Evolutionary conservation across 2,329 filamentous ascomycete species (phyloP), one percentile per base, ranked within the genome.

Genomic region (Rhynchosporium secalis): DNA sequence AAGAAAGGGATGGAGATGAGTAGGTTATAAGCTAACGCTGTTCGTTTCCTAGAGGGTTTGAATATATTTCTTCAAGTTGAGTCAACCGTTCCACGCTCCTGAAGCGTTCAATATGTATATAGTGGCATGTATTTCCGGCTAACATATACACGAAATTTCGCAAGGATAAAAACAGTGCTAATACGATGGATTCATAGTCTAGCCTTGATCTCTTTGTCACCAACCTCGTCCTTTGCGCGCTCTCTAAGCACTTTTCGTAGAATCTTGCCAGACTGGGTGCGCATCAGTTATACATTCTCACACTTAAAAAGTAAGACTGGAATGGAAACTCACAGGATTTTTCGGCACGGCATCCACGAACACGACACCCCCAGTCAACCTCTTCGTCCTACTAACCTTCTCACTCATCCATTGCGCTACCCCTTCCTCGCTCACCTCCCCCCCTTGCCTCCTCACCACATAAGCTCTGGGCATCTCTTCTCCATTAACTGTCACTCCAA

Each of bases 301-400:
- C 12, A 20, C 20, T 20, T 20, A 20, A 20, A 20, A 20, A 1
- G 20, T 20, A 20, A 20, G 20, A 20, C 20, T 20, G 20, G 20
- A 20, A 20, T 20, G 20, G 31, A 38, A 46, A 62, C 69, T 65
- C 36, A 78, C 76, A 1, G 85, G 82, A 62, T 88, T 90, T 78
- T 90, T 92, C 10, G 89, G 89, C 38, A 92, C 85, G 15, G 77
- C 77, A 38, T 88, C 82, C 3, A 89, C 78, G 70, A 91, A 90
- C 8, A 48, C 63, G 9, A 92, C 82, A 1, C 89, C 89, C 0
- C 90, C 90, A 8, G 83, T 84, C 62, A 92, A 78, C 72, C 84
- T 82, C 76, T 93, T 92, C 71, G 87, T 82, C 63, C 76, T 78
- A 1, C 84, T 82, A 13, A 88, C 84, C 56, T 82, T 82, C 68